Evolutionary conservation across 352 stramenopile genomes (phyloP), one percentile per base, ranked within the genome.

Genomic region (Phytophthora vignae): DNA sequence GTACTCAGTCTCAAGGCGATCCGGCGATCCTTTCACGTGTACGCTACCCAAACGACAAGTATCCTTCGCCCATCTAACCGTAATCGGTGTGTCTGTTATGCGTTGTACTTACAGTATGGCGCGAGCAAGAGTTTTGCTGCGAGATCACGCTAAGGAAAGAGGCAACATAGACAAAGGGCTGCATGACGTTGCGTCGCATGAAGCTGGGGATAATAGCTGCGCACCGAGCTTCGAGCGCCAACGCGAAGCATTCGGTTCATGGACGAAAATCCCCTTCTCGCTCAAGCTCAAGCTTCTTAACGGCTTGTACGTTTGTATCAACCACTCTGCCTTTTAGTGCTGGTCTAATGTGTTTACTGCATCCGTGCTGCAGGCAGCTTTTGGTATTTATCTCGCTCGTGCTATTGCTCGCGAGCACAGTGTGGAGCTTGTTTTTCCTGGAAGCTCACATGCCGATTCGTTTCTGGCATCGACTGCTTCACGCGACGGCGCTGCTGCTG

Each of bases 391-490:
- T 71, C 11, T 79, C 90, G 38, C 64, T 95, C 9, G 14, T 75
- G 4, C 55, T 94, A 31, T 60, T 95, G 56, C 65, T 94, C 29
- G 29, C 69, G 15, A 94, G 88, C 55, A 92, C 85, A 0, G 29
- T 82, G 50, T 95, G 87, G 87, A 95, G 85, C 55, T 85, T 96
- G 42, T 61, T 88, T 21, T 85, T 82, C 48, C 60, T 92, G 19
- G 85, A 94, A 60, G 87, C 85, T 11, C 79, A 94, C 65, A 84
- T 94, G 54, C 87, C 87, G 33, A 82, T 96, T 67, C 76, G 78
- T 29, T 93, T 91, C 64, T 82, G 76, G 65, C 90, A 96, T 75
- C 87, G 88, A 25, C 58, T 94, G 29, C 49, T 95, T 14, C 87
- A 95, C 69, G 88, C 75, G 29, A 83, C 75, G 12, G 91, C 88